Conservation (phyloP, 805 yeast species). For the Candida vartiovaarae region DNA sequence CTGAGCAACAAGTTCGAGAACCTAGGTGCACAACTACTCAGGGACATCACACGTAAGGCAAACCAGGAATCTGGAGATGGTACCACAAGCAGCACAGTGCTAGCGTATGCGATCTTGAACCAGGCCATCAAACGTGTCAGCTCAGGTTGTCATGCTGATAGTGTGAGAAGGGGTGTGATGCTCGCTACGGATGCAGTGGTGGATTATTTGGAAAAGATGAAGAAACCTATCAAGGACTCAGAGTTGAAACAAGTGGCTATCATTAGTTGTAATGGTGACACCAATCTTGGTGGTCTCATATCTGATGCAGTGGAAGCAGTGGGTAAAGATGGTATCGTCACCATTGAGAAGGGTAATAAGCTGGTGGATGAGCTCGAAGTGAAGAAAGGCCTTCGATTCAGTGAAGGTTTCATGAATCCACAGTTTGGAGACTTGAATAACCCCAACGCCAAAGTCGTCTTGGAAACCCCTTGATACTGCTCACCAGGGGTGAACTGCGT, state of each 20-base stretch:
- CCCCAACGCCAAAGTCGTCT: conserved; percentile 86
- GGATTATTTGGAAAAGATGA: conserved; percentile 72
- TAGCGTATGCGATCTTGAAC: conserved; percentile 92
- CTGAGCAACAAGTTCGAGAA: conserved; percentile 90
- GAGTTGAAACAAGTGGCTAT: conserved; percentile 98
- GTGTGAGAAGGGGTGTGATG: conserved; percentile 93
- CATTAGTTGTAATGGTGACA: conserved; percentile 94
- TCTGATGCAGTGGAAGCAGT: conserved; percentile 98
- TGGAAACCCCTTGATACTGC: conserved; percentile 85
- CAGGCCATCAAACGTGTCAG: conserved; percentile 96
- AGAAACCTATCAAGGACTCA: conserved; percentile 87
- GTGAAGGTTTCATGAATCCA: conserved; percentile 95
- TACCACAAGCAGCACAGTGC: conserved; percentile 94
- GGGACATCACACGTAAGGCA: conserved; percentile 95
- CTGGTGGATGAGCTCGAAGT: conserved; percentile 94
- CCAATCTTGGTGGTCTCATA: conserved; percentile 82
- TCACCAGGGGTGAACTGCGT: conserved; percentile 27
- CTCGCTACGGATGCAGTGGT: conserved; percentile 94
- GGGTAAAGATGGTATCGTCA: conserved; percentile 98
- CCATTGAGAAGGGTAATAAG: conserved; percentile 96
- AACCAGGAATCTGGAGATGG: conserved; percentile 99
- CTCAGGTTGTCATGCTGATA: conserved; percentile 99
- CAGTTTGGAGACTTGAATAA: conserved; percentile 78
- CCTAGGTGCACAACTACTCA: conserved; percentile 90
- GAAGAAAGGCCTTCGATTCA: conserved; percentile 97